Evolutionary conservation across 2,329 filamentous ascomycete species (phyloP).

Genomic region (Fusarium oxysporum): DNA sequence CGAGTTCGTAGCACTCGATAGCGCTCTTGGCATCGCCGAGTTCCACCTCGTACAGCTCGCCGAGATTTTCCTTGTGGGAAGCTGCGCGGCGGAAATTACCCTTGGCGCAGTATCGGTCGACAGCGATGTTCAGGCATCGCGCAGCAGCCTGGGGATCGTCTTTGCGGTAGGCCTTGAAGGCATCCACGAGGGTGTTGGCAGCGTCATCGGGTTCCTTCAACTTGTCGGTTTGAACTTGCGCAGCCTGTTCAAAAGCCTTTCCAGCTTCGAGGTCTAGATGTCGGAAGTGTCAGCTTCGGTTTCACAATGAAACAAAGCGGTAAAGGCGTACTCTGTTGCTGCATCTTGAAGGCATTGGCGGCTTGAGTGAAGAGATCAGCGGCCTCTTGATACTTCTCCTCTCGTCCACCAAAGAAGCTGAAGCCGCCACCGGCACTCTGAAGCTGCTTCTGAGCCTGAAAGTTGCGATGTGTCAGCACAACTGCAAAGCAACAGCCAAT

Average conservation of each 20-base stretch:
- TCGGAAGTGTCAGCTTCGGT: conserved; percentile 12
- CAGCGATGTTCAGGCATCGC: conserved; percentile 80
- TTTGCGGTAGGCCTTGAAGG: conserved; percentile 95
- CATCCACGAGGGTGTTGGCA: conserved; percentile 87
- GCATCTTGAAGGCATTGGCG: conserved; percentile 90
- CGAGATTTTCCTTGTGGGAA: conserved; percentile 88
- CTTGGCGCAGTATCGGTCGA: conserved; percentile 87
- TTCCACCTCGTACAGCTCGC: conserved; percentile 86
- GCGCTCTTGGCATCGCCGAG: conserved; percentile 82
- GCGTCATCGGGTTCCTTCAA: conserved; percentile 94
- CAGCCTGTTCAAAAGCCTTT: conserved; percentile 86
- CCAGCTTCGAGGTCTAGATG: conserved; percentile 83
- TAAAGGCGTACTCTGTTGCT: conserved; percentile 76
- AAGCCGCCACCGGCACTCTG: conserved; percentile 82
- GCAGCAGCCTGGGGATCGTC: conserved; percentile 85
- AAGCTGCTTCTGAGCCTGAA: conserved; percentile 86
- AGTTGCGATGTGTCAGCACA: conserved; percentile 13
- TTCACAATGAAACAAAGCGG: conserved; percentile 6
- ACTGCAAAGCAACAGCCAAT: conserved; percentile 13
- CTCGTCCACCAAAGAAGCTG: conserved; percentile 86
- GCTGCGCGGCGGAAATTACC: conserved; percentile 93
- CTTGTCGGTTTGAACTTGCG: conserved; percentile 80
- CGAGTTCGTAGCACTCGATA: conserved; percentile 84
- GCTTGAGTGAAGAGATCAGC: conserved; percentile 89
- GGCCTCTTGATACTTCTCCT: conserved; percentile 91